Base-by-base conservation (phyloP, 2,329 filamentous ascomycete species). In the Ophiobolus disseminans region DNA sequence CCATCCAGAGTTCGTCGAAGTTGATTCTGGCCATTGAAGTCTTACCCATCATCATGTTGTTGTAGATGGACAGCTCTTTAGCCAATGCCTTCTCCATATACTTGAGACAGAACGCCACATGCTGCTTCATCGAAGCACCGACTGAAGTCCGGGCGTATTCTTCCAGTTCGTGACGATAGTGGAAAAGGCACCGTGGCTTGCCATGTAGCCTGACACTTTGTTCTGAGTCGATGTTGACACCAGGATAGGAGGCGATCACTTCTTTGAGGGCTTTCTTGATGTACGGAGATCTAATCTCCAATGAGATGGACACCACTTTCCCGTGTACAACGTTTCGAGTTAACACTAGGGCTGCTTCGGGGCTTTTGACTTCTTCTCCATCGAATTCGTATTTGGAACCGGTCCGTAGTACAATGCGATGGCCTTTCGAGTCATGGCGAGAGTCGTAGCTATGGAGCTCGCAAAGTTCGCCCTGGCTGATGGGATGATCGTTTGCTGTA, bases 1-100 rank as follows among this genome's bases (percentile, higher is more conserved):
- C 40, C 40, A 43, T 43, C 40, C 40, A 43, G 7, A 43, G 30
- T 4, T 34, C 25, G 9, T n/a, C 4, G 31, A 22, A 43, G 4
- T 34, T 20, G 11, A 42, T 21, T n/a, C n/a, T n/a, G 4, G 21
- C 39, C 11, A 28, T 16, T 4, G 6, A 4, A 13, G 19, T 16
- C 14, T 14, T 19, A 8, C 17, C 14, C 10, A 16, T 16, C n/a
- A 13, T 17, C 28, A 43, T 10, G n/a, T n/a, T 43, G 6, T 34
- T 16, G 13, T 19, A 43, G 10, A 5, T 35, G 14, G 7, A 9
- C 17, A 31, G 34, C 13, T 43, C 39, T 10, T 42, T 42, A 8
- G 11, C 28, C 13, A 35, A 13, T 16, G 30, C 6, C 26, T 36
- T 43, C 6, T 5, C 13, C 26, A 32, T 20, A 26, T 42, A 42